These are phyloP conservation scores for Bimuria novae-zelandiae DNA, from an alignment of 2,329 filamentous ascomycete species.

Conservation along the genomic window DNA sequence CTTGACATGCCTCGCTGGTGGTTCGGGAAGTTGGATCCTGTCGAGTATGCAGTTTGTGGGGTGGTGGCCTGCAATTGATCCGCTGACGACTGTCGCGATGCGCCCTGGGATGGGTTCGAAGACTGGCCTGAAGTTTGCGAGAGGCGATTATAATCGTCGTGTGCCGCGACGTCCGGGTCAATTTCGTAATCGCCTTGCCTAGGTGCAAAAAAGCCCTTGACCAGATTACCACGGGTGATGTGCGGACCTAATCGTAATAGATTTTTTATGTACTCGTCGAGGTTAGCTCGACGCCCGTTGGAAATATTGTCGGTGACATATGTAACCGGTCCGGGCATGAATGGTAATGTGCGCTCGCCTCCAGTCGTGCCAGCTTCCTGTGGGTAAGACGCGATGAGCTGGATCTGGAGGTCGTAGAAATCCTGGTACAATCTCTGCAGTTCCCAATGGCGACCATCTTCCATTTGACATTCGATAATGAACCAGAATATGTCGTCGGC, in stretches of 20 bases:
- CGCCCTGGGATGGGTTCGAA: slow-evolving; percentile 43
- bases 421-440: slow-evolving; percentile 95
- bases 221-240: slow-evolving; percentile 81
- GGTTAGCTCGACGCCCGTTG: slow-evolving; percentile 85
- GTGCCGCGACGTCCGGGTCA: slow-evolving; percentile 66
- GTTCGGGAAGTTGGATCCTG: slow-evolving; percentile 45
- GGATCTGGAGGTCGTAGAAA: slow-evolving; percentile 98
- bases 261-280: slow-evolving; percentile 95
- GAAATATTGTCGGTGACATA: slow-evolving; percentile 98
- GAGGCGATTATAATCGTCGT: slow-evolving; percentile 74
- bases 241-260: slow-evolving; percentile 80
- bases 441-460: slow-evolving; percentile 91
- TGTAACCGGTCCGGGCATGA: slow-evolving; percentile 97
- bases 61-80: slow-evolving; percentile 45
- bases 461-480: slow-evolving; percentile 87
- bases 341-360: slow-evolving; percentile 80
- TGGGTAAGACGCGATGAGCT: slow-evolving; percentile 87
- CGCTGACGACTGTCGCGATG: slow-evolving; percentile 45
- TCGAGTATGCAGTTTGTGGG: slow-evolving; percentile 42
- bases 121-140: slow-evolving; percentile 60
- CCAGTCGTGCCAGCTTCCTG: slow-evolving; percentile 88
- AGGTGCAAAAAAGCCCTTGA: slow-evolving; percentile 89
- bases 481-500: slow-evolving; percentile 99
- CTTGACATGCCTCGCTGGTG: slow-evolving; percentile 49
- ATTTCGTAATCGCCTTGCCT: slow-evolving; percentile 93